Percentiles rank a stretch among this genome's conserved stretches.
Evolutionary conservation across 441 rosid species (phyloP).

Genomic region (Macaranga tanarius): DNA sequence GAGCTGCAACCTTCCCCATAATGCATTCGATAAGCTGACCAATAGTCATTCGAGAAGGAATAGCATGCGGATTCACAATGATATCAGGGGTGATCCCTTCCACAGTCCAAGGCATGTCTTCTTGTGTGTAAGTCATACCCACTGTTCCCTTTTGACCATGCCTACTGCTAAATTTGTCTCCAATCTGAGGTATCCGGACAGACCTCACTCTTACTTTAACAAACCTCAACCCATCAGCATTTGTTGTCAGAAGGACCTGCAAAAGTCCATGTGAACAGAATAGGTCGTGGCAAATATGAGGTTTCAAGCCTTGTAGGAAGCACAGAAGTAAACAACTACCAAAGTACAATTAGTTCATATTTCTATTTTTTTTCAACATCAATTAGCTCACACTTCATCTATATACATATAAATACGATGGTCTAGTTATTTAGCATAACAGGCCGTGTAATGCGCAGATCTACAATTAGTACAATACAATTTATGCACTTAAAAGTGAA

Average conservation of each 20-base stretch:
- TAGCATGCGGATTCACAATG: constrained; percentile 96
- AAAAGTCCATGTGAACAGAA: constrained; percentile 13
- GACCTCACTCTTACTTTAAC: constrained; percentile 99
- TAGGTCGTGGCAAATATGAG: neutral
- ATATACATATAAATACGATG: too few relatives aligned
- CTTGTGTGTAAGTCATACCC: constrained; percentile 99
- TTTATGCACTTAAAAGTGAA: neutral
- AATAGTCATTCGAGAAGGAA: constrained; percentile 98
- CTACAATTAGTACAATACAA: neutral
- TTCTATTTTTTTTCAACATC: neutral
- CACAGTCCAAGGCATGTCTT: constrained; percentile 99
- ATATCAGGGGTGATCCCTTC: constrained; percentile 97
- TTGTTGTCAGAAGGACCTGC: constrained; percentile 92
- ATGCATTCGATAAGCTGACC: constrained; percentile 99
- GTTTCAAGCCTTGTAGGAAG: neutral
- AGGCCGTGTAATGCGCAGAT: too few relatives aligned
- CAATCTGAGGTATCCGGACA: constrained; percentile 94
- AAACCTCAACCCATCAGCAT: constrained; percentile 96
- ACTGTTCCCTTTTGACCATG: constrained; percentile 99
- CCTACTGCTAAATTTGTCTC: constrained; percentile 97
- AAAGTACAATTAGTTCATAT: neutral
- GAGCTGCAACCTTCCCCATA: constrained; percentile 99
- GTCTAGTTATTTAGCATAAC: too few relatives aligned
- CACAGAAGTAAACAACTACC: neutral
- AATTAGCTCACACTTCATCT: too few relatives aligned